A percentile compares a stretch with the other conserved stretches of the same genome.
These are phyloP conservation scores for Entomophthora muscae DNA, from an alignment of 371 early-diverging fungal species.

Conservation along the genomic window DNA sequence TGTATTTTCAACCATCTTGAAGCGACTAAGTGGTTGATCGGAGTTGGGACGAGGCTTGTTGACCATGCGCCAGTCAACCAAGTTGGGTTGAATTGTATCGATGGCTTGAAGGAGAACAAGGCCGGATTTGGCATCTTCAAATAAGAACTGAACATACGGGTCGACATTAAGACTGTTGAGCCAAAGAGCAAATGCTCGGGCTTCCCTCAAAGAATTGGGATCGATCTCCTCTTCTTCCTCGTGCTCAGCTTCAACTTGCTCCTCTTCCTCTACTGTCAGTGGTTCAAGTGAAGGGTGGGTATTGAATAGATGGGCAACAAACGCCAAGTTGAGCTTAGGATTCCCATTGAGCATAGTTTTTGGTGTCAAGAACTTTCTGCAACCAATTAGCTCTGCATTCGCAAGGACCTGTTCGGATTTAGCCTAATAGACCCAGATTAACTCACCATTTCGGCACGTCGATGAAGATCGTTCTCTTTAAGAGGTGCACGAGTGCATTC, in stretches of 20 bases:
- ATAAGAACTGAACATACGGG: slow-evolving; percentile 82
- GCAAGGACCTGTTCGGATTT: slow-evolving; percentile 30
- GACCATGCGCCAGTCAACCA: slow-evolving; percentile 79
- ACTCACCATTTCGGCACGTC: slow-evolving; percentile 60
- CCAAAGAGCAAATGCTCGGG: slow-evolving; percentile 76
- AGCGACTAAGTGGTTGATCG: slow-evolving; percentile 50
- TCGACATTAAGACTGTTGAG: slow-evolving; percentile 87
- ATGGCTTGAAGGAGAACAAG: slow-evolving; percentile 73
- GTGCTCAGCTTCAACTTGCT: slow-evolving; percentile 63
- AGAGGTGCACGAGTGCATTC: slow-evolving; percentile 68
- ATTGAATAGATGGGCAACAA: slow-evolving; percentile 89
- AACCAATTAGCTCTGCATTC: slow-evolving; percentile 82
- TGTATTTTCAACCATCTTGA: slow-evolving; percentile 92
- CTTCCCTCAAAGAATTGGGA: slow-evolving; percentile 3
- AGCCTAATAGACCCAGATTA: neutral
- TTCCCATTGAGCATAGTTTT: slow-evolving; percentile 87
- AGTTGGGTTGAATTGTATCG: slow-evolving; percentile 76
- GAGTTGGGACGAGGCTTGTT: slow-evolving; percentile 21
- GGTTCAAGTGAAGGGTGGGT: slow-evolving; percentile 84
- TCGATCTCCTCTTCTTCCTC: slow-evolving; percentile 77
- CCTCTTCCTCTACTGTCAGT: slow-evolving; percentile 67
- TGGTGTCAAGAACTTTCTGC: slow-evolving; percentile 84
- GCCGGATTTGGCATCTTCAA: slow-evolving; percentile 70
- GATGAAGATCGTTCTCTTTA: slow-evolving; percentile 45
- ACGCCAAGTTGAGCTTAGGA: slow-evolving; percentile 87